These are phyloP conservation scores for Saraca asoca DNA, from an alignment of 331 rosid genomes.

Conservation along the genomic window DNA sequence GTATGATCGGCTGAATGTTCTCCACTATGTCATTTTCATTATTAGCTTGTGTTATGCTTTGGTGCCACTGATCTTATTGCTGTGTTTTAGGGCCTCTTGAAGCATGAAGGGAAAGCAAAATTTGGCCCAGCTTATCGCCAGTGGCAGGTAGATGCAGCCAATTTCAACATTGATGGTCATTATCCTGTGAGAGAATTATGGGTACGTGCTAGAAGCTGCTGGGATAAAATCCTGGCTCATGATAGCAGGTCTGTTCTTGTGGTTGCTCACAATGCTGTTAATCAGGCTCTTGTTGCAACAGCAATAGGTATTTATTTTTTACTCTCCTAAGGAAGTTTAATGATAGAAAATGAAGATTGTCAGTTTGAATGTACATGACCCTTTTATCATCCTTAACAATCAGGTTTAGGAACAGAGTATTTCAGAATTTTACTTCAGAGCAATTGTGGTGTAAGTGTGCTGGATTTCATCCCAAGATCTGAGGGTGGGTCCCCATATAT, in stretches of 20 bases:
- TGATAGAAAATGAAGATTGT: constrained; percentile 14
- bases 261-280: constrained; percentile 98
- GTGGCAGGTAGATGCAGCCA: constrained; percentile 84
- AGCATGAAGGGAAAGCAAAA: constrained; percentile 78
- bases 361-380: constrained; percentile 8
- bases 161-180: constrained; percentile 84
- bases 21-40: not conserved
- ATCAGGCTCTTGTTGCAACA: constrained; percentile 96
- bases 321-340: constrained; percentile 31
- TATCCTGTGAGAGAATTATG: constrained; percentile 93
- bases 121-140: constrained; percentile 72
- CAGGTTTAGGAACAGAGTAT: constrained; percentile 79
- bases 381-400: constrained; percentile 21
- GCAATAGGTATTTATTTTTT: constrained; percentile 70
- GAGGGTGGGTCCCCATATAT: constrained; percentile 72
- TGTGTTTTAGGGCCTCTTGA: constrained; percentile 71
- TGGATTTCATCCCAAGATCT: constrained; percentile 74
- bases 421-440: constrained; percentile 90
- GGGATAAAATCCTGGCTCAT: constrained; percentile 69
- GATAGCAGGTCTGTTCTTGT: constrained; percentile 86
- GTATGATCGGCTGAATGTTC: constrained; percentile 41
- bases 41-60: not conserved
- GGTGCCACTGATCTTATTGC: constrained; percentile 36
- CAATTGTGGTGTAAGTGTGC: constrained; percentile 90
- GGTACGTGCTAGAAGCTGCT: constrained; percentile 80